Base-by-base conservation (phyloP, 2,329 filamentous ascomycete species). In the Pseudovirgaria hyperparasitica region DNA sequence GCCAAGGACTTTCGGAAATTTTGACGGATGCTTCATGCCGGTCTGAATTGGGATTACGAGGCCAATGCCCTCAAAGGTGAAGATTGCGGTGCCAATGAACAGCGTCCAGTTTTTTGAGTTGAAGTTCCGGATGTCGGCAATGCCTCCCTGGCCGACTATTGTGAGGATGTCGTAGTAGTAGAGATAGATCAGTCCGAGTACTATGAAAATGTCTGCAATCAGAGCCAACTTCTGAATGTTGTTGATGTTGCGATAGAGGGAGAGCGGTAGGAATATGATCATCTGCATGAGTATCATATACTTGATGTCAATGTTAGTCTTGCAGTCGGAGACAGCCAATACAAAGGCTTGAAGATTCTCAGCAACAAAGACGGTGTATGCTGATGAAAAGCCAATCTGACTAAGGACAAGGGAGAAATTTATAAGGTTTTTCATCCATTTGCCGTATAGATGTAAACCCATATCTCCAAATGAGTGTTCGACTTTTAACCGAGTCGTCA, bases 401-500 rank as follows among this genome's bases (percentile, higher is more conserved):
- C 85, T 93, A 46, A 96, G 70, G 29, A 98, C 87, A 38, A 98
- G 92, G 5, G 90, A 96, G 14, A 68, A 66, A 34, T 98, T 72
- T 48, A 98, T 96, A 43, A 92, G 60, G 33, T 70, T 76, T 34
- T 86, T 73, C 78, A 98, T 81, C 69, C 80, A 86, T 38, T 76
- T 80, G 35, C 90, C 90, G 50, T 90, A 98, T 10, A 98, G 67
- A 24, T 82, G 75, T 25, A 82, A 85, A 28, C 92, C 90, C 58
- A 98, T 92, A 46, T 96, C 90, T 54, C 90, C 90, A 57, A 96
- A 98, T 1, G 90, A 96, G n/a, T 82, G 85, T 25, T 86, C 78
- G 16, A 96, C 72, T 48, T 73, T 79, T 25, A 93, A 62, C 18
- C 90, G 78, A 2, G 85, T 90, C 33, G 77, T 77, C 36, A 94